A percentile compares a stretch with the other conserved stretches of the same genome.
Conservation (phyloP, 257 asterid species). For the Ilex aquifolium region DNA sequence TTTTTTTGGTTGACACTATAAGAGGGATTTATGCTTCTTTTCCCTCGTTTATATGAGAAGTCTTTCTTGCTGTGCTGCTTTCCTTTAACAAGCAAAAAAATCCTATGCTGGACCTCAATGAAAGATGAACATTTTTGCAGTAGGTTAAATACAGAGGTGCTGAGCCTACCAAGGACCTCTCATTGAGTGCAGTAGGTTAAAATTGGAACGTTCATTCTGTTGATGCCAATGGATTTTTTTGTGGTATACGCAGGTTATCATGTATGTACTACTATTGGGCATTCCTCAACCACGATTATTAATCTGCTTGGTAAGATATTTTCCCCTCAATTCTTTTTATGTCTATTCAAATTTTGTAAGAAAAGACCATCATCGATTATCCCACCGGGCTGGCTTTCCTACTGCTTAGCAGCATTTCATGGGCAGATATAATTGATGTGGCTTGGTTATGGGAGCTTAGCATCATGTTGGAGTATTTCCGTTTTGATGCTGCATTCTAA, state of each 20-base stretch:
- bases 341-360: background rate
- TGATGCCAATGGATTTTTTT: background rate
- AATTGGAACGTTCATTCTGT: background rate
- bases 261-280: conserved; percentile 79
- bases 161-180: background rate
- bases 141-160: background rate
- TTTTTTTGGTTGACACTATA: too few relatives aligned
- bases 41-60: too few relatives aligned
- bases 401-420: background rate
- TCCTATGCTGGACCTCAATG: too few relatives aligned
- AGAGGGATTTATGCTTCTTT: too few relatives aligned
- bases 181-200: background rate
- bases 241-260: conserved; percentile 67
- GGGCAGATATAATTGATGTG: too few relatives aligned
- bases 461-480: background rate
- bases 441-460: too few relatives aligned
- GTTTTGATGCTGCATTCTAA: too few relatives aligned
- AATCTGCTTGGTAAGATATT: conserved; percentile 52
- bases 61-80: too few relatives aligned
- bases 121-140: background rate
- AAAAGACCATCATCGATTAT: conserved; percentile 2
- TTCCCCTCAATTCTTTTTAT: conserved; percentile 11
- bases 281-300: conserved; percentile 47
- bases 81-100: too few relatives aligned
- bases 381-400: background rate